Conservation (phyloP, 805 yeast species). For the Lipomyces spencermartinsiae region DNA sequence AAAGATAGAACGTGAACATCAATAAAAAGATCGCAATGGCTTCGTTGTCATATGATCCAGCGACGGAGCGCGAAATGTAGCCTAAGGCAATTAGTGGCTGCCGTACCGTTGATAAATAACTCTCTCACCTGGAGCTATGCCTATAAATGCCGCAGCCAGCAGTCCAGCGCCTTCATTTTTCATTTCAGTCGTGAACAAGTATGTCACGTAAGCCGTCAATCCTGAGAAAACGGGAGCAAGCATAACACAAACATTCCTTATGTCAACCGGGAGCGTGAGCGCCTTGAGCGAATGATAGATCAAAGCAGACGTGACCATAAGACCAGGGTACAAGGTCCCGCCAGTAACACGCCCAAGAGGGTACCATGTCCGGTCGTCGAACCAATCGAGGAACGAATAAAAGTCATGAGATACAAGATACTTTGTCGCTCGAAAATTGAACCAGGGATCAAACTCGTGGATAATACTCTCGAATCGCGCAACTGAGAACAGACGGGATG, state of each 20-base stretch:
- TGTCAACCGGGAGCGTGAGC: slow-evolving; percentile 83
- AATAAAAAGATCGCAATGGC: slow-evolving; percentile 96
- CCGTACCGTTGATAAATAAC: neutral
- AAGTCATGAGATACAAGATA: slow-evolving; percentile 82
- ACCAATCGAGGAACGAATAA: slow-evolving; percentile 95
- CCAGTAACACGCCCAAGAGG: slow-evolving; percentile 99
- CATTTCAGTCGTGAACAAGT: slow-evolving; percentile 85
- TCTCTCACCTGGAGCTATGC: slow-evolving; percentile 85
- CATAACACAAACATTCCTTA: slow-evolving; percentile 92
- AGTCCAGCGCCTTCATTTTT: slow-evolving; percentile 89
- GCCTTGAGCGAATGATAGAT: slow-evolving; percentile 76
- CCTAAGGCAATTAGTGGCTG: slow-evolving; percentile 13
- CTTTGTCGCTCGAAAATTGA: slow-evolving; percentile 95
- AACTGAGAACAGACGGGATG: slow-evolving; percentile 93
- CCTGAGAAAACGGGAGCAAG: slow-evolving; percentile 97
- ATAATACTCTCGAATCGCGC: slow-evolving; percentile 94
- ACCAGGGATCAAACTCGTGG: slow-evolving; percentile 95
- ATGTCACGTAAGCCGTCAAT: slow-evolving; percentile 87
- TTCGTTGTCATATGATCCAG: slow-evolving; percentile 98
- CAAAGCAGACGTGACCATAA: slow-evolving; percentile 96
- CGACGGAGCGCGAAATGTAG: slow-evolving; percentile 96
- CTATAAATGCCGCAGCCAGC: slow-evolving; percentile 91
- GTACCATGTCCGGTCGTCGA: slow-evolving; percentile 98
- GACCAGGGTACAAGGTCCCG: slow-evolving; percentile 96
- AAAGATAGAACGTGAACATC: slow-evolving; percentile 92